A percentile compares a stretch with the other conserved stretches of the same genome.
Conservation (phyloP, 768 basidiomycete genomes). For the Lentinula edodes region DNA sequence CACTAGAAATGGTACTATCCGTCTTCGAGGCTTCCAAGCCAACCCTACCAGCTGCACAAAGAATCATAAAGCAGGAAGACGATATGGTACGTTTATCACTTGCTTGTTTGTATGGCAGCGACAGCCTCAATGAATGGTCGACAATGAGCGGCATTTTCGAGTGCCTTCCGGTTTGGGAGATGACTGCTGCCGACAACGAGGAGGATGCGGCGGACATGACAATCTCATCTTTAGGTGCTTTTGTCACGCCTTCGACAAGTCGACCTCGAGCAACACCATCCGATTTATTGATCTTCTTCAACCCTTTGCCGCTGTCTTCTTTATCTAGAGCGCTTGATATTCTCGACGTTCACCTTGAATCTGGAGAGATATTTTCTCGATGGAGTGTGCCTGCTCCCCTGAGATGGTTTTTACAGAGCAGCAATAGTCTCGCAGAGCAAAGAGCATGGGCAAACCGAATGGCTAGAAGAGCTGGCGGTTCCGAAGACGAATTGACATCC, state of each 20-base stretch:
- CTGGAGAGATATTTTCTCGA: conserved; percentile 84
- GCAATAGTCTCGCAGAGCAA: conserved; percentile 61
- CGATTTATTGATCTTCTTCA: conserved; percentile 79
- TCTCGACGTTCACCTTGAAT: conserved; percentile 90
- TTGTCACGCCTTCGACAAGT: conserved; percentile 69
- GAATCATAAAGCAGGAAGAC: conserved; percentile 76
- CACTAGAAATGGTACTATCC: conserved; percentile 62
- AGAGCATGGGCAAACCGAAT: conserved; percentile 82
- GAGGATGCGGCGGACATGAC: conserved; percentile 80
- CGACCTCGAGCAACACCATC: conserved; percentile 50
- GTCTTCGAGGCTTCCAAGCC: conserved; percentile 93
- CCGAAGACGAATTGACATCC: conserved; percentile 46
- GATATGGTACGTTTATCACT: conserved; percentile 84
- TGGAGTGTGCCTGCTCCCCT: conserved; percentile 84
- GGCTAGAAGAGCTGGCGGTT: conserved; percentile 62
- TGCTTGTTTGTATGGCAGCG: conserved; percentile 82
- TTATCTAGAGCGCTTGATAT: conserved; percentile 85
- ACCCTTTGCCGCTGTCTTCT: conserved; percentile 65
- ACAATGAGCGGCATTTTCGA: conserved; percentile 93
- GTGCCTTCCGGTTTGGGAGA: conserved; percentile 90
- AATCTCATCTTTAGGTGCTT: conserved; percentile 71
- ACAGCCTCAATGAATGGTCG: conserved; percentile 65
- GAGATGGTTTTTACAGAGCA: conserved; percentile 86
- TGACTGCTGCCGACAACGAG: conserved; percentile 49
- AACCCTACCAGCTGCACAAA: conserved; percentile 61